These are phyloP conservation scores for Apophysomyces sp. DNA, from an alignment of 371 early-diverging fungal genomes.

Conservation along the genomic window DNA sequence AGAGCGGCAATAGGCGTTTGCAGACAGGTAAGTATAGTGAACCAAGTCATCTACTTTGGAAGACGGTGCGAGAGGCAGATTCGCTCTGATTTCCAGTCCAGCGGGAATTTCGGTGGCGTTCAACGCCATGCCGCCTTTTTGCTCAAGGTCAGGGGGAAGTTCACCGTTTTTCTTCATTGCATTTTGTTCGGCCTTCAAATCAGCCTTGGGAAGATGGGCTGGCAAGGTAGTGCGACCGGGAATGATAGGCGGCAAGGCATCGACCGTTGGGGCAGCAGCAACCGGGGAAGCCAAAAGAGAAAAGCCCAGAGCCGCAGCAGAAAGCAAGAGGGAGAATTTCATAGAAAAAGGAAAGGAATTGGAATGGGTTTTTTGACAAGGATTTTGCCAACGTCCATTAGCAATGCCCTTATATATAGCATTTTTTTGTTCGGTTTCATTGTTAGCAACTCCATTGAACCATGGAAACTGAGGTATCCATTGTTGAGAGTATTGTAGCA, in stretches of 20 bases:
- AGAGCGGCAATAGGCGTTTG: constrained; percentile 20
- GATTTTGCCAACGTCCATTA: background rate
- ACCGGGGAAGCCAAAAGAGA: background rate
- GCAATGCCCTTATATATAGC: background rate
- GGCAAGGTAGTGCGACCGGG: constrained; percentile 19
- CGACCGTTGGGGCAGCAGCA: background rate
- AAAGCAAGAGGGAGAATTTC: background rate
- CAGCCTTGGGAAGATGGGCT: constrained; percentile 21
- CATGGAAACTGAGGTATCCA: background rate
- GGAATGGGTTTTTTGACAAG: background rate
- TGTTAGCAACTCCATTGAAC: background rate
- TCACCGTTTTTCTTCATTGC: constrained; percentile 9
- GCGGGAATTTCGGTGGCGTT: constrained; percentile 8
- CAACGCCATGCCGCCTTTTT: constrained; percentile 9
- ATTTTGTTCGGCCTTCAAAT: constrained; percentile 18
- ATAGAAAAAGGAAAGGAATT: background rate
- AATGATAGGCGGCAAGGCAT: constrained; percentile 8
- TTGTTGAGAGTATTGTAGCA: background rate
- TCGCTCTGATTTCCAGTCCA: background rate
- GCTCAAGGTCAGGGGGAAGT: constrained; percentile 8
- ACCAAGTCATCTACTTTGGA: constrained; percentile 3
- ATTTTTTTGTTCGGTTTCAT: background rate
- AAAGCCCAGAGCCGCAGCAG: background rate
- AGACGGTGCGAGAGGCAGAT: background rate
- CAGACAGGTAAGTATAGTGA: constrained; percentile 13